Evolutionary conservation across 1,284 basidiomycete genomes (phyloP).

Genomic region (Fistulina hepatica): DNA sequence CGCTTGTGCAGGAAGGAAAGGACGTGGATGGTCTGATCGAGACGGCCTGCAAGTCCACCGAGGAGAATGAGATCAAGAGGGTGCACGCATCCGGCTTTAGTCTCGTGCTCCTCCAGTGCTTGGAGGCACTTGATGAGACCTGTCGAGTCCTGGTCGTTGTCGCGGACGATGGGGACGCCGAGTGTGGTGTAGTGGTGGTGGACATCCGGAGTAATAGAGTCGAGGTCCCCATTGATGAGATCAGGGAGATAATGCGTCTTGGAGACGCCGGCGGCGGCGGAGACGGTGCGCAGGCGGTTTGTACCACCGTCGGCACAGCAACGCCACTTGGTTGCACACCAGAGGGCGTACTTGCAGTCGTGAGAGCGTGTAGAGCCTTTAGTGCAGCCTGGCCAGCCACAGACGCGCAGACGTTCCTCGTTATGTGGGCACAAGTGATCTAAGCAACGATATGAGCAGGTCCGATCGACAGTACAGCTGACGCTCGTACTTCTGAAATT

Average conservation of each 20-base stretch:
- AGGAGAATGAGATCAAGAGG: conserved; percentile 70
- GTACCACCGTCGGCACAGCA: conserved; percentile 92
- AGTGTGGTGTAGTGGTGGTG: conserved; percentile 54
- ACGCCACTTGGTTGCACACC: conserved; percentile 53
- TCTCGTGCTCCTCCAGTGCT: conserved; percentile 45
- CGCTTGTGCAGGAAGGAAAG: conserved; percentile 81
- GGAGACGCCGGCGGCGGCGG: too few relatives aligned
- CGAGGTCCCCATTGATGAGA: conserved; percentile 88
- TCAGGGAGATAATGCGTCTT: conserved; percentile 49
- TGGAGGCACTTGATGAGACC: conserved; percentile 90
- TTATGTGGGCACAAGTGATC: conserved; percentile 95
- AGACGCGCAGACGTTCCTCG: conserved; percentile 89
- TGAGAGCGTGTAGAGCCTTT: conserved; percentile 93
- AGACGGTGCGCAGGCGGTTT: conserved; percentile 73
- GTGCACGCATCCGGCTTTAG: too few relatives aligned
- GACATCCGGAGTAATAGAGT: conserved; percentile 76
- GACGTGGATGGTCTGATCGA: conserved; percentile 92
- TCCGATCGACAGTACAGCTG: conserved; percentile 9
- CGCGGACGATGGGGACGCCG: conserved; percentile 60
- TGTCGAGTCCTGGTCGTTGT: conserved; percentile 74
- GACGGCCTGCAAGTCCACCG: conserved; percentile 81
- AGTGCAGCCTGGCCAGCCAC: conserved; percentile 86
- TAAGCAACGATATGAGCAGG: conserved; percentile 25
- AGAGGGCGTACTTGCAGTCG: conserved; percentile 88
- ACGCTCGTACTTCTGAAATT: conserved; percentile 59